Evolutionary conservation across 768 basidiomycete species (phyloP).

Genomic region (Pleurotus tuber-regium): DNA sequence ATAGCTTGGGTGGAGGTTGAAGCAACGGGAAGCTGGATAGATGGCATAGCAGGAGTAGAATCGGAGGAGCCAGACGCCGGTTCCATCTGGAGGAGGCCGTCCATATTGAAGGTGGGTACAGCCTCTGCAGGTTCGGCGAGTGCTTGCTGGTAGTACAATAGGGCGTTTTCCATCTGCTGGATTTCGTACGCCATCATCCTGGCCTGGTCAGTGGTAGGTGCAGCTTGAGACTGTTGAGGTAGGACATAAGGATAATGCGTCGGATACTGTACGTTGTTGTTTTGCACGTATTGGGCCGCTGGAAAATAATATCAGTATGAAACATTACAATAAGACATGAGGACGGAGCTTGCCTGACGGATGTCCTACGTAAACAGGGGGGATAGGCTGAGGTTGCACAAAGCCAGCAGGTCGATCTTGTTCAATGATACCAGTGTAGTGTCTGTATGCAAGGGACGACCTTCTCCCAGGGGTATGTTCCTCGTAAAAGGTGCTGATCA

Average conservation of each 20-base stretch:
- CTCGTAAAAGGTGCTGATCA: constrained; percentile 31
- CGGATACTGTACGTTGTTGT: neutral
- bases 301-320: too few relatives aligned
- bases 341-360: neutral
- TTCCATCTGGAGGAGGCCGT: constrained; percentile 2
- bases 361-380: neutral
- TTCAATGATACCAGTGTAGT: neutral
- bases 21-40: neutral
- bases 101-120: neutral
- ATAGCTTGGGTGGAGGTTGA: neutral
- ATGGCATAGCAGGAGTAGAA: neutral
- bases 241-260: neutral
- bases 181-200: neutral
- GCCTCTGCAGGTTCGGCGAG: neutral
- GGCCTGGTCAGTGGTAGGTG: too few relatives aligned
- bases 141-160: neutral
- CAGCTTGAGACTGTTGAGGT: neutral
- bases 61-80: neutral
- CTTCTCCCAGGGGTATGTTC: constrained; percentile 20
- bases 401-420: neutral
- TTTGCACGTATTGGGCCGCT: too few relatives aligned
- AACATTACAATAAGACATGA: too few relatives aligned
- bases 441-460: constrained; percentile 13
- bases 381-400: neutral
- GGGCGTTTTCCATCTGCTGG: neutral